Percentiles rank a stretch among this genome's conserved stretches.
phyloP scores from a whole-genome alignment of 2,329 filamentous ascomycete genomes.

The Chaetomium strumarium region DNA sequence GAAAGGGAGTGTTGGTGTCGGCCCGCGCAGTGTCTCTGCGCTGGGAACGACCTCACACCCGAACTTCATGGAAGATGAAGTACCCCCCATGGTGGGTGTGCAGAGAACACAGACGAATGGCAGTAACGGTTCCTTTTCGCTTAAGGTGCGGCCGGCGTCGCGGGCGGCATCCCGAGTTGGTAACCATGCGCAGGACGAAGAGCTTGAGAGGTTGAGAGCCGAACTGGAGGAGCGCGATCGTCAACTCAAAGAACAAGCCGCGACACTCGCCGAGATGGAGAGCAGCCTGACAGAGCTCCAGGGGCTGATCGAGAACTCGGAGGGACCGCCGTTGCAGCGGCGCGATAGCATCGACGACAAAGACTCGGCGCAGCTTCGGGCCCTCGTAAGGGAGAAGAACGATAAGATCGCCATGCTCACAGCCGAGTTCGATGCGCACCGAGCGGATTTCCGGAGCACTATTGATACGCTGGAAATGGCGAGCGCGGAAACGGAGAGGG shows the following conservation, averaged over 20 bases:
- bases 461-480: slow-evolving; percentile 95
- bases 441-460: slow-evolving; percentile 92
- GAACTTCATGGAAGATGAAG: slow-evolving; percentile 52
- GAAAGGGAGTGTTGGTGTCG: slow-evolving; percentile 47
- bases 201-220: slow-evolving; percentile 64
- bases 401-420: slow-evolving; percentile 93
- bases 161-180: slow-evolving; percentile 34
- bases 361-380: slow-evolving; percentile 70
- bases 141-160: slow-evolving; percentile 48
- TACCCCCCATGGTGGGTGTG: slow-evolving; percentile 45
- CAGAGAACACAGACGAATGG: slow-evolving; percentile 50
- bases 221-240: slow-evolving; percentile 79
- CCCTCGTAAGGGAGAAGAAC: slow-evolving; percentile 88
- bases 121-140: slow-evolving; percentile 48
- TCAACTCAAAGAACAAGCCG: slow-evolving; percentile 82
- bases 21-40: slow-evolving; percentile 54
- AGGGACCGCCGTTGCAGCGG: slow-evolving; percentile 33
- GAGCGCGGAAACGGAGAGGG: slow-evolving; percentile 88
- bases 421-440: slow-evolving; percentile 87
- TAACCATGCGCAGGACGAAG: slow-evolving; percentile 52
- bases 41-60: slow-evolving; percentile 42
- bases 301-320: slow-evolving; percentile 57
- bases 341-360: slow-evolving; percentile 56
- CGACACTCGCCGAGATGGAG: slow-evolving; percentile 84
- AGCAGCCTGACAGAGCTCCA: slow-evolving; percentile 73